Evolutionary conservation across 148 eudicot species (phyloP).

Genomic region (Nyssa sinensis): DNA sequence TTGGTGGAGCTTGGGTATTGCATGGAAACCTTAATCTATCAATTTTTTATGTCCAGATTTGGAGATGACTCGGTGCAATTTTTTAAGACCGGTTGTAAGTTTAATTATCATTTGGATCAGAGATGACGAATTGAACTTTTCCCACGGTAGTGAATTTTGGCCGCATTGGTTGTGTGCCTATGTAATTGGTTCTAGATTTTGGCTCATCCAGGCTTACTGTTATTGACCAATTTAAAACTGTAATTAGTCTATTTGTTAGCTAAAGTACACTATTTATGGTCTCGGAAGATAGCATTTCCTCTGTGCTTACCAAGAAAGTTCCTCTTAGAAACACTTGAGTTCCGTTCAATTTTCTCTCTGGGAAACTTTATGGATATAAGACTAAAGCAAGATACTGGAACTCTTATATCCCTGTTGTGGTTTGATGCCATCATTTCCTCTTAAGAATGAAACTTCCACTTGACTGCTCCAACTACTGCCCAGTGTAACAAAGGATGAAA

Average conservation of each 20-base stretch:
- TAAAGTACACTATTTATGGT: too few species aligned
- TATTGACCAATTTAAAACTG: too few species aligned
- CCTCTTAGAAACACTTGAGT: not conserved
- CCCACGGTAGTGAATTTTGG: too few species aligned
- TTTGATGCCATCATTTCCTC: not conserved
- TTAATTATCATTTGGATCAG: too few species aligned
- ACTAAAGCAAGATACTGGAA: not conserved
- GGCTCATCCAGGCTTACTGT: too few species aligned
- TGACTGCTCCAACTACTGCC: not conserved
- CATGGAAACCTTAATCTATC: not conserved
- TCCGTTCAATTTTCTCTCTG: not conserved
- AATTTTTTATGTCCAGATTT: not conserved
- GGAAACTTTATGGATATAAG: not conserved
- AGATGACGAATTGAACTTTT: too few species aligned
- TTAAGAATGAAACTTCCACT: not conserved
- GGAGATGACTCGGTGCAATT: not conserved
- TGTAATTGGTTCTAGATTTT: too few species aligned
- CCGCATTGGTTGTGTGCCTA: too few species aligned
- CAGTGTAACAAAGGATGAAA: not conserved
- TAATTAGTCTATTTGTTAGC: too few species aligned
- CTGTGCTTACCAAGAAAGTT: not conserved
- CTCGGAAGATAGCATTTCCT: not conserved
- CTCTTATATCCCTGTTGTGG: constrained; percentile 3
- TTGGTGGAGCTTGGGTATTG: not conserved
- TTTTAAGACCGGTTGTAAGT: too few species aligned